Base-by-base conservation (phyloP, 306 rosid species). In the Acacia melanoxylon region DNA sequence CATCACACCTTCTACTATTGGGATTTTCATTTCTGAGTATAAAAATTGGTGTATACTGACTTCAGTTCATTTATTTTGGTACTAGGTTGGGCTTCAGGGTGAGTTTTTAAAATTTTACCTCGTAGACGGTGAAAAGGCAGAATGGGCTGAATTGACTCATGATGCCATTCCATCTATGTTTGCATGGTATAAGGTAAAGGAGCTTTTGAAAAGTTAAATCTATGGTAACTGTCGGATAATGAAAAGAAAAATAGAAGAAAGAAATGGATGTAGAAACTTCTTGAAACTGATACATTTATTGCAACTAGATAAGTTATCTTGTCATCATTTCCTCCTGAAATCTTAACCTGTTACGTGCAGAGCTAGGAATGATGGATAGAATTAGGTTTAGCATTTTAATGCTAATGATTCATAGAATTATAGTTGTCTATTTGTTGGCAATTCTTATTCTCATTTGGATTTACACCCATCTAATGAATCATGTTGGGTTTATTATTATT, bases 171-270 rank as follows among this genome's bases (percentile, higher is more conserved):
- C 94, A 33, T 89, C 98, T 72, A 82, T 87, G 0, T 93, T 93
- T 83, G 83, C 97, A 76, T 95, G 98, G 98, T 95, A 95, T 89
- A 95, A 95, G 98, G 98, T 95, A 92, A 74, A 61, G 56, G 46
- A 61, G 72, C 65, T 72, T 61, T 31, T 27, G 62, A 75, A 78
- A 70, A 46, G 77, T 72, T 44, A 51, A 46, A 52, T 86, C 45
- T 67, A 42, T 78, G 76, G 68, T 65, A 67, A 73, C 59, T 29
- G 40, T 59, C 52, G 42, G 52, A 41, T 25, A 56, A 58, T 61
- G 73, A 59, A 77, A 59, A 22, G 45, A 19, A 17, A 45, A 56
- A 20, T 71, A 72, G 24, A 37, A 5, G 25, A 46, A 63, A 78
- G 59, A 51, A 76, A 12, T 14, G 6, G 49, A 12, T 22, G 27